Evolutionary conservation across 192 early-diverging fungal genomes (phyloP).

Genomic region (Helicostylum pulchrum): DNA sequence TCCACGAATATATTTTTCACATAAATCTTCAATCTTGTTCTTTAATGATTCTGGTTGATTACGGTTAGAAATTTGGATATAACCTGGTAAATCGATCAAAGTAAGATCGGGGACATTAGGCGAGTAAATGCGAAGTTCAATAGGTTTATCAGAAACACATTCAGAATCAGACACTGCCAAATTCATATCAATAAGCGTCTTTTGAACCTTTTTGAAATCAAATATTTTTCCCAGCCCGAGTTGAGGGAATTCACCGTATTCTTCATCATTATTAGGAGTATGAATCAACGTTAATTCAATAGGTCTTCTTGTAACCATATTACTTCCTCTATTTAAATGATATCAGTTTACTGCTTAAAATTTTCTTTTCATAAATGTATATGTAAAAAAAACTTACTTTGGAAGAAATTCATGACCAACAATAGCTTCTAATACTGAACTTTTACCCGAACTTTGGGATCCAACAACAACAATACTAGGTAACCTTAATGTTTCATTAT

Average conservation of each 20-base stretch:
- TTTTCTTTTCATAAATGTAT: neutral
- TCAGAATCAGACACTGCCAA: conserved; percentile 90
- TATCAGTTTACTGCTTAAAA: neutral
- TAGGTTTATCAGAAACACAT: conserved; percentile 82
- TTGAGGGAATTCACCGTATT: conserved; percentile 84
- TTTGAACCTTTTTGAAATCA: conserved; percentile 88
- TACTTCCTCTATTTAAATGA: conserved; percentile 49
- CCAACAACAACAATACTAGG: conserved; percentile 90
- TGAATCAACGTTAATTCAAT: conserved; percentile 84
- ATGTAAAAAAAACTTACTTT: conserved; percentile 50
- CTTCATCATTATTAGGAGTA: conserved; percentile 70
- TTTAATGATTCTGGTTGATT: conserved; percentile 79
- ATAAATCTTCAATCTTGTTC: conserved; percentile 76
- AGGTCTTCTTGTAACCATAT: conserved; percentile 83
- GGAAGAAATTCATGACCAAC: conserved; percentile 84
- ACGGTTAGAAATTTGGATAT: conserved; percentile 80
- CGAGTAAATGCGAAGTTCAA: conserved; percentile 82
- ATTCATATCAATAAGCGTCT: conserved; percentile 92
- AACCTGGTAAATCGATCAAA: conserved; percentile 82
- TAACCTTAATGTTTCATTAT: conserved; percentile 70
- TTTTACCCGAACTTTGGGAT: conserved; percentile 79
- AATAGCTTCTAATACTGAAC: conserved; percentile 83
- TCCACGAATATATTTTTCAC: conserved; percentile 76
- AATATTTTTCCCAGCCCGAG: conserved; percentile 83
- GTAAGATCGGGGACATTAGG: conserved; percentile 81